A percentile compares a stretch with the other conserved stretches of the same genome.
phyloP scores from a whole-genome alignment of 257 asterid species.

The Hygrophila difformis region DNA sequence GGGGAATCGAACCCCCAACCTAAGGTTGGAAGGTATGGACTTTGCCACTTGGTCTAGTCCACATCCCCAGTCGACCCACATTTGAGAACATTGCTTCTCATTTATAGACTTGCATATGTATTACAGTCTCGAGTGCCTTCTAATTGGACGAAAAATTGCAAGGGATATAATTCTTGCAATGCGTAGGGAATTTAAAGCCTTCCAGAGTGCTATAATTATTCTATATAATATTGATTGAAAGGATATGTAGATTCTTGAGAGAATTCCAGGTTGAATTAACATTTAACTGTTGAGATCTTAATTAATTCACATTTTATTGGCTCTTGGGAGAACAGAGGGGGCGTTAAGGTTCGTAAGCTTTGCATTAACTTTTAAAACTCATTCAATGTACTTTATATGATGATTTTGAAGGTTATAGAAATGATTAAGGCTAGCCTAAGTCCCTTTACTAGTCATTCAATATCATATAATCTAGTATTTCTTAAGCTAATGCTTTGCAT shows the following conservation, averaged over 20 bases:
- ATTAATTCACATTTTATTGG: slow-evolving; percentile 12
- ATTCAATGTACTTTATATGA: slow-evolving; percentile 20
- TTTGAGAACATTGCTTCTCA: no score
- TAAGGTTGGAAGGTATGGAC: no score
- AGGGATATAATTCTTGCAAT: no score
- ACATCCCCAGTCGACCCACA: no score
- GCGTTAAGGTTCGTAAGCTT: slow-evolving; percentile 7
- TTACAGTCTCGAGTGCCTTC: no score
- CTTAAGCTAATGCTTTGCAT: slow-evolving; percentile 37
- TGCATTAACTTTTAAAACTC: slow-evolving; percentile 10
- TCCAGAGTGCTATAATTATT: no score
- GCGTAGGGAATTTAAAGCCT: no score
- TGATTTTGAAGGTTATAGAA: slow-evolving; percentile 12
- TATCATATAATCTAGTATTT: slow-evolving; percentile 13
- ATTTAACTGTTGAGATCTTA: not conserved
- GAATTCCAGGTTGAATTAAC: slow-evolving; percentile 1
- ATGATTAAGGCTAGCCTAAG: slow-evolving; percentile 19
- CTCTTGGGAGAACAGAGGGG: slow-evolving; percentile 17
- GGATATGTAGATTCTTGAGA: not conserved
- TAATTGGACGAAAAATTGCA: no score
- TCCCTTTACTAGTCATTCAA: slow-evolving; percentile 14
- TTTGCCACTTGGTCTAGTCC: no score
- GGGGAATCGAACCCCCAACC: no score
- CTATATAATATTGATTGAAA: not conserved
- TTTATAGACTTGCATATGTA: no score